Evolutionary conservation across 805 yeast species (phyloP), one percentile per base, ranked within the genome.

Genomic region (Suhomyces faveliae): DNA sequence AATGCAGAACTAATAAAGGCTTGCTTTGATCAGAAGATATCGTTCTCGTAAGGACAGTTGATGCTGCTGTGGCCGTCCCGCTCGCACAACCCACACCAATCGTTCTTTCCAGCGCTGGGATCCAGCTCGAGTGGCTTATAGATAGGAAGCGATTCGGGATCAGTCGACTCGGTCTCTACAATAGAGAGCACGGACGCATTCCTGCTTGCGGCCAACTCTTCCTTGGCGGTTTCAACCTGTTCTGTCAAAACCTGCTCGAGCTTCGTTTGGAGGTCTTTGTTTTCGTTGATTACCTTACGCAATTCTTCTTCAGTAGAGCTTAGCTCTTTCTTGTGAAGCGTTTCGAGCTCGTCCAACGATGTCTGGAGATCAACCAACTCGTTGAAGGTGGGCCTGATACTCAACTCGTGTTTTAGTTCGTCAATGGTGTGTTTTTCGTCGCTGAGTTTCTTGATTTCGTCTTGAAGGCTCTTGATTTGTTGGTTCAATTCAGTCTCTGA

Each of bases 21-120:
- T n/a, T n/a, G 9, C 15, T 27, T 27, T 6, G 15, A 33, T 37
- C 62, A 77, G 52, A 76, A 80, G 49, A 77, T 68, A 53, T 80
- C 85, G 54, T 80, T 79, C 55, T 85, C 95, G 61, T 80, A 89
- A 0, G 97, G 97, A 66, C 99, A 92, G 47, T 89, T 89, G 24
- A 84, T 73, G 53, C 94, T 86, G 42, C 83, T 84, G 61, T 92
- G 99, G 0, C 98, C 99, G 40, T 81, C 83, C 46, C 89, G 73
- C 63, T 92, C 98, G 68, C 99, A 92, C 45, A 89, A 72, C 0
- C 96, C 96, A 69, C 99, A 92, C 96, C 97, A 92, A 52, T 80
- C 76, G 22, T 70, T 70, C 39, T 91, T 76, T 1, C 96, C 96
- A 2, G 81, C 81, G 0, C 90, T 74, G 0, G 91, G 86, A 61